These are phyloP conservation scores for Colletotrichum liriopes DNA, from an alignment of 2,329 filamentous ascomycete genomes.

Conservation along the genomic window DNA sequence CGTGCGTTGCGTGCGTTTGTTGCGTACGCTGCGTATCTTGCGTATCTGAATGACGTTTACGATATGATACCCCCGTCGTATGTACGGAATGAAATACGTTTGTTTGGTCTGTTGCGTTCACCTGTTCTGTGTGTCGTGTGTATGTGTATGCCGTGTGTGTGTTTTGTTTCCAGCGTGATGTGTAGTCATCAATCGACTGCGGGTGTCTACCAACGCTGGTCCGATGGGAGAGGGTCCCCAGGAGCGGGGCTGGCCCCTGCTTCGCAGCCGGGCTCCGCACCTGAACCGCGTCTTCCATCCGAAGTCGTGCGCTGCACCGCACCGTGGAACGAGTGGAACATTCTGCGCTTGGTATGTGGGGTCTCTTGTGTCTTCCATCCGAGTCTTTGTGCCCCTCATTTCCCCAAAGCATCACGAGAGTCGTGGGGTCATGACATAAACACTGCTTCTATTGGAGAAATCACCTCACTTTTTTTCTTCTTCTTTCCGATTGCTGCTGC, in stretches of 20 bases:
- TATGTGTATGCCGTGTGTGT: slow-evolving; percentile 41
- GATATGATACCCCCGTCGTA: slow-evolving; percentile 41
- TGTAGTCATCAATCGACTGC: slow-evolving; percentile 16
- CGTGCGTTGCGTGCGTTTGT: slow-evolving; percentile 38
- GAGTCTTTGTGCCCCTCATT: slow-evolving; percentile 28
- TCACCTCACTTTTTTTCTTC: slow-evolving; percentile 9
- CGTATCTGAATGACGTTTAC: slow-evolving; percentile 38
- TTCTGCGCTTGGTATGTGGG: slow-evolving; percentile 38
- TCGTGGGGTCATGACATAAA: slow-evolving; percentile 33
- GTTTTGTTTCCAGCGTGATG: slow-evolving; percentile 21
- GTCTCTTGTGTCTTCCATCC: slow-evolving; percentile 3
- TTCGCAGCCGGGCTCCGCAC: background rate
- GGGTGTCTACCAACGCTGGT: background rate
- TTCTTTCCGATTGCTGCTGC: background rate
- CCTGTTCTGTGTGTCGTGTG: slow-evolving; percentile 43
- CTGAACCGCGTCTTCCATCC: slow-evolving; percentile 2
- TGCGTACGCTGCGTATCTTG: slow-evolving; percentile 33
- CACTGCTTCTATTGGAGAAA: background rate
- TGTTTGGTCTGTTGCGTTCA: slow-evolving; percentile 46
- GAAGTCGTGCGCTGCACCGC: background rate
- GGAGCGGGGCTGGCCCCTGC: slow-evolving; percentile 31
- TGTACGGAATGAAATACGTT: slow-evolving; percentile 41
- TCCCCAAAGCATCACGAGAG: slow-evolving; percentile 38
- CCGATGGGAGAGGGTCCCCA: background rate
- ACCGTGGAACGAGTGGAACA: slow-evolving; percentile 28